Percentiles rank a stretch among this genome's conserved stretches.
Conservation (phyloP, 208 protist species). For the Porcisia deanei region DNA sequence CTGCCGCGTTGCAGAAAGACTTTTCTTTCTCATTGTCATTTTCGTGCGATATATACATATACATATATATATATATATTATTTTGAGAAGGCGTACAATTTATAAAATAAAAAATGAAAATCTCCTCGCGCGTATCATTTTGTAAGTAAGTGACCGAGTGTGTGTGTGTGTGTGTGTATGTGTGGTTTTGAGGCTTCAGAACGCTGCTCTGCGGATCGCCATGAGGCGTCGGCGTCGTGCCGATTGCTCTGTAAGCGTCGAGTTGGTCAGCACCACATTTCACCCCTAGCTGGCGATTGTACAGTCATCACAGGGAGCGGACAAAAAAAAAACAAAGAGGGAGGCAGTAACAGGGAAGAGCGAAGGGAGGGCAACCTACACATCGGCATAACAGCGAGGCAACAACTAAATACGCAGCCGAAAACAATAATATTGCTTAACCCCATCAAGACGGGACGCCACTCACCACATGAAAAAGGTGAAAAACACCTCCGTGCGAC, state of each 20-base stretch:
- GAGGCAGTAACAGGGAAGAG: not conserved
- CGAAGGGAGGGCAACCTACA: not conserved
- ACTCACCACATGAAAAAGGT: too few species aligned
- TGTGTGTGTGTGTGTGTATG: constrained; percentile 5
- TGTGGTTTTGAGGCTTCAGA: not conserved
- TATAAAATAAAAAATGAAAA: not conserved
- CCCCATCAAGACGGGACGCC: too few species aligned
- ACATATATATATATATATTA: too few species aligned
- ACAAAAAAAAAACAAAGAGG: not conserved
- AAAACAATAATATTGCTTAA: too few species aligned
- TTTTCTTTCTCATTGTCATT: not conserved
- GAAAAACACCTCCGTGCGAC: not conserved
- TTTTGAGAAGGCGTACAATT: too few species aligned
- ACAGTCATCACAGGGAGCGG: not conserved
- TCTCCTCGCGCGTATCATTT: not conserved
- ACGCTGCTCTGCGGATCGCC: not conserved
- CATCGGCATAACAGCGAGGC: not conserved
- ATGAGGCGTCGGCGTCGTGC: not conserved
- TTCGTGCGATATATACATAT: too few species aligned
- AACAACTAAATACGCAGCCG: not conserved
- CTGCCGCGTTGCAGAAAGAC: not conserved
- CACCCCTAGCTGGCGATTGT: not conserved
- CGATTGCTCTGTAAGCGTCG: not conserved
- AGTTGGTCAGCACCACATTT: not conserved
- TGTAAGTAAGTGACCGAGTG: not conserved